A percentile compares a stretch with the other conserved stretches of the same genome.
Conservation (phyloP, 2,329 filamentous ascomycete species). For the Metarhizium brunneum region DNA sequence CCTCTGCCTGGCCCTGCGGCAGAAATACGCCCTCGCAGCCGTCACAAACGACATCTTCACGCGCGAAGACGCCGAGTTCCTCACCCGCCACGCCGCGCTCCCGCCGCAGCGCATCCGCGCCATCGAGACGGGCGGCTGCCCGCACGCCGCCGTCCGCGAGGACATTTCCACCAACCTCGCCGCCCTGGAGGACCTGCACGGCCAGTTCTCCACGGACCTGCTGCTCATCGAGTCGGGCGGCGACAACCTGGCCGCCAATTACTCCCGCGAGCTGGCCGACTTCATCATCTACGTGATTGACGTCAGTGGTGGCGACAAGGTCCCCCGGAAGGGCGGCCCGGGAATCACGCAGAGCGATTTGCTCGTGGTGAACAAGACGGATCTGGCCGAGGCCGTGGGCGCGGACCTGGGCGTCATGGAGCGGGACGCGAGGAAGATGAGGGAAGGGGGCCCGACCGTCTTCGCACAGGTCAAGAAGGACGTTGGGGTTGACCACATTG, state of each 20-base stretch:
- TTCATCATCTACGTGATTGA: slow-evolving; percentile 99
- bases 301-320: slow-evolving; percentile 92
- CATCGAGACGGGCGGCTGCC: slow-evolving; percentile 96
- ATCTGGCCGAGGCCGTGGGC: slow-evolving; percentile 81
- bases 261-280: slow-evolving; percentile 87
- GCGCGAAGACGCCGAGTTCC: slow-evolving; percentile 94
- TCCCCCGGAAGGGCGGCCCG: slow-evolving; percentile 89
- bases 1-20: slow-evolving; percentile 76
- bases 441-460: slow-evolving; percentile 89
- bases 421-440: slow-evolving; percentile 84
- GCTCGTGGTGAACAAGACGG: slow-evolving; percentile 94
- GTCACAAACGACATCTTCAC: slow-evolving; percentile 99
- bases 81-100: slow-evolving; percentile 77
- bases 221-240: slow-evolving; percentile 92
- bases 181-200: slow-evolving; percentile 81
- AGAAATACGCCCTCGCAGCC: slow-evolving; percentile 77
- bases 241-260: slow-evolving; percentile 96
- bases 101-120: slow-evolving; percentile 78
- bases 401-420: slow-evolving; percentile 93
- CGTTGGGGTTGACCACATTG: slow-evolving; percentile 75
- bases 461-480: slow-evolving; percentile 96
- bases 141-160: slow-evolving; percentile 93
- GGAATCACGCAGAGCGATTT: slow-evolving; percentile 96
- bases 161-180: slow-evolving; percentile 92
- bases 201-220: slow-evolving; percentile 68